Evolutionary conservation across 2,329 filamentous ascomycete genomes (phyloP), one percentile per base, ranked within the genome.

Genomic region (Myriosclerotinia duriaeana): DNA sequence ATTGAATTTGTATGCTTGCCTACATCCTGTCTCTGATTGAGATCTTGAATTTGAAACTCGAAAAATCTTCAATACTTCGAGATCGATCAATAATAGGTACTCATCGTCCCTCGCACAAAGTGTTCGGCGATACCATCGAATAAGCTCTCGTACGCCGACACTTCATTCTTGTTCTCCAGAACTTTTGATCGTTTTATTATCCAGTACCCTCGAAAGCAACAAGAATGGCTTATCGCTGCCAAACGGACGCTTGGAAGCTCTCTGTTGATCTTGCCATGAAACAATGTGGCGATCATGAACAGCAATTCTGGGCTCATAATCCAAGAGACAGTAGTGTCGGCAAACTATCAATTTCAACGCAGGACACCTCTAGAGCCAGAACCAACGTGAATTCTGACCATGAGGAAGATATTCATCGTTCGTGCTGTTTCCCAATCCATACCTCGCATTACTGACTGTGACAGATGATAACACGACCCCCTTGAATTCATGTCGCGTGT

Each of bases 321-420:
- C n/a, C 14, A 15, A 26, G 5, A 4, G 20, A 34, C 9, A 38
- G 1, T 2, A 0, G 2, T 20, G 7, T 15, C 58, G 4, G 0
- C 14, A 26, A 50, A 14, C 12, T 26, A 17, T 7, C 20, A 12
- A 12, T 11, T 17, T 22, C 12, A n/a, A 61, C 20, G 9, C n/a
- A 20, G 50, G 26, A 22, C 2, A 26, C 1, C n/a, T 50, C 44
- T 26, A 9, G 11, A 61, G n/a, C 22, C 12, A 38, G 4, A 5
- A 38, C 5, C 8, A 38, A 2, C 5, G 46, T 8, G 5, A 6
- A 2, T 3, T 26, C 2, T 20, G n/a, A 50, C 5, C 8, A 17
- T 50, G 7, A 38, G 8, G 8, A 26, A 14, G 3, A 61, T 20
- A 11, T 7, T 5, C 1, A 15, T 44, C 5, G 58, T 61, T 5